Evolutionary conservation across 768 basidiomycete genomes (phyloP), one percentile per base, ranked within the genome.

Genomic region (Pisolithus orientalis): DNA sequence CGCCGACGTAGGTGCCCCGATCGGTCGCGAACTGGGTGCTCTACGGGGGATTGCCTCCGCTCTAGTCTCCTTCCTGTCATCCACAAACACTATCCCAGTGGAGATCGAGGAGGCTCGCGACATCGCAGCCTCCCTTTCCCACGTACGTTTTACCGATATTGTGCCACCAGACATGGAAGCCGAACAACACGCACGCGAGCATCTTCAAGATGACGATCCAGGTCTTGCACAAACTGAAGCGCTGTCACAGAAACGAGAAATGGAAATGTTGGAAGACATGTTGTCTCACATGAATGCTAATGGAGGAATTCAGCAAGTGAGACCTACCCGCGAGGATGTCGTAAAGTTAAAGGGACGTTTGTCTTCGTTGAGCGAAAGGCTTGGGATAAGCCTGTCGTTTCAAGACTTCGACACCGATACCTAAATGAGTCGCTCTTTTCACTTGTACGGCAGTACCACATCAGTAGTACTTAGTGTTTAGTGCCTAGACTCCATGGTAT

Each of bases 91-190:
- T 9, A 31, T 34, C 6, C 58, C 49, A 6, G 21, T 47, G 7
- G 57, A 58, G 8, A 52, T 77, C 0, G 65, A 65, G 1, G 79
- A 84, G 57, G 72, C 79, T 1, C 72, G 80, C 37, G 73, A 72
- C 6, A 79, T 94, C 47, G 72, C 79, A 0, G 59, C 73, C 0
- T 65, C 71, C n/a, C 76, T 96, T 2, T 75, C 76, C 0, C 62
- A 72, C 6, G 70, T 95, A 31, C 79, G 78, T 6, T 82, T 90
- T 57, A 75, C 79, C 8, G 87, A 91, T 53, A 77, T 95, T 44
- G 80, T 78, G 13, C 89, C 90, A 2, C 75, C 74, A 24, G 91
- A 95, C 70, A 53, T 80, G 8, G 85, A 94, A 59, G 87, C 91
- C 0, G 83, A 88, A 59, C 77, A 74, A 48, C 94, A 95, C 65